Percentiles rank a stretch among this genome's conserved stretches.
Conservation (phyloP, 108 stramenopile genomes). For the Cylindrotheca fusiformis region DNA sequence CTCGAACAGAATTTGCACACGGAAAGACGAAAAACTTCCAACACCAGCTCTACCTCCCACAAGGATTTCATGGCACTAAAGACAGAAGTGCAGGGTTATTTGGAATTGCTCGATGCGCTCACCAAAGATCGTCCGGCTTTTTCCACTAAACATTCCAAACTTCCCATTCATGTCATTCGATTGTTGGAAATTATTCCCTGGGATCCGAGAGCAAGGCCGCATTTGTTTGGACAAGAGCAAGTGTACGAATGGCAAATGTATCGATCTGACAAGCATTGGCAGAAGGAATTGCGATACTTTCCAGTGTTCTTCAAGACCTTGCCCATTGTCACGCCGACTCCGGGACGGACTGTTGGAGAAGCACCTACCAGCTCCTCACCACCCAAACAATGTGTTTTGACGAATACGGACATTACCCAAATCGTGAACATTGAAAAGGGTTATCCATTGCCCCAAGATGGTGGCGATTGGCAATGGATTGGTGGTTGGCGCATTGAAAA, state of each 20-base stretch:
- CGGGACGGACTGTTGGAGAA: constrained; percentile 25
- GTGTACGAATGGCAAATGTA: constrained; percentile 65
- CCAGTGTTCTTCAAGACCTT: constrained; percentile 39
- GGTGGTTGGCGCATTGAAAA: constrained; percentile 51
- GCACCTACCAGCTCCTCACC: constrained; percentile 21
- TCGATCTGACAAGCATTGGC: constrained; percentile 41
- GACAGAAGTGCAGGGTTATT: constrained; percentile 41
- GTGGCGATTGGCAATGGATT: constrained; percentile 57
- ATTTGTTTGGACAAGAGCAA: constrained; percentile 40
- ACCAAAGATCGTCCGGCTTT: constrained; percentile 46
- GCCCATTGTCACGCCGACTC: constrained; percentile 34
- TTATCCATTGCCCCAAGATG: constrained; percentile 53
- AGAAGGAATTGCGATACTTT: constrained; percentile 26
- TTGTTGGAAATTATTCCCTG: constrained; percentile 65
- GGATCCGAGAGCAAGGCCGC: constrained; percentile 41
- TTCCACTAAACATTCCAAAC: constrained; percentile 13
- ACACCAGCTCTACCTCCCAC: constrained; percentile 6
- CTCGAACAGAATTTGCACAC: constrained; percentile 29
- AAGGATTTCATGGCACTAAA: constrained; percentile 31
- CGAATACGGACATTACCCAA: constrained; percentile 27
- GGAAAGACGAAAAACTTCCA: constrained; percentile 8
- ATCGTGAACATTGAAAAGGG: constrained; percentile 48
- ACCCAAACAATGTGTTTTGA: constrained; percentile 45
- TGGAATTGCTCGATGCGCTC: constrained; percentile 47
- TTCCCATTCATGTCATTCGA: constrained; percentile 51